A percentile compares a stretch with the other conserved stretches of the same genome.
Conservation (phyloP, 441 rosid genomes). For the Macaranga tanarius region DNA sequence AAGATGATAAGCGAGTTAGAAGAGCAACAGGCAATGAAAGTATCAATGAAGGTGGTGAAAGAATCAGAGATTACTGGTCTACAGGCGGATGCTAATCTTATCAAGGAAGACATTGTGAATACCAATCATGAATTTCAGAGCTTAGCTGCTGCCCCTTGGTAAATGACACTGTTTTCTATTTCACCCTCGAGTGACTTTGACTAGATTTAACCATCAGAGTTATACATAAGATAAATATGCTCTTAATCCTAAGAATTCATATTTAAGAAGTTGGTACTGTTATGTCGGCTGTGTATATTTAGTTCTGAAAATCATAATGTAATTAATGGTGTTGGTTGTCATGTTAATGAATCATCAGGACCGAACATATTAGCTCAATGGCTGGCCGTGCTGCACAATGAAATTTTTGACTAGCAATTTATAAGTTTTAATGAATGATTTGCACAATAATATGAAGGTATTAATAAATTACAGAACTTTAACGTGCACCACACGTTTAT, state of each 20-base stretch:
- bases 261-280: neutral
- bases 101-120: neutral
- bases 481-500: too few species aligned
- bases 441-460: too few species aligned
- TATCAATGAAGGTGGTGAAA: slow-evolving; percentile 3
- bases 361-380: too few species aligned
- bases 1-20: neutral
- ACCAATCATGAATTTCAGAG: neutral
- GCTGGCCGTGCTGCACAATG: too few species aligned
- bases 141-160: slow-evolving; percentile 11
- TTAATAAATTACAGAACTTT: too few species aligned
- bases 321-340: neutral
- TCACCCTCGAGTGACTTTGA: neutral
- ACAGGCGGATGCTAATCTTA: neutral
- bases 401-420: too few species aligned
- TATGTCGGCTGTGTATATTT: neutral
- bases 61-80: neutral
- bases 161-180: neutral
- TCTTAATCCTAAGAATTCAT: neutral
- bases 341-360: neutral
- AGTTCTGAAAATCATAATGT: neutral
- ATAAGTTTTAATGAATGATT: too few species aligned
- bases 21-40: slow-evolving; percentile 2
- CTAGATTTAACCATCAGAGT: neutral
- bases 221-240: neutral